phyloP scores from a whole-genome alignment of 495 filamentous ascomycete species.

The Penicillium subrubescens region DNA sequence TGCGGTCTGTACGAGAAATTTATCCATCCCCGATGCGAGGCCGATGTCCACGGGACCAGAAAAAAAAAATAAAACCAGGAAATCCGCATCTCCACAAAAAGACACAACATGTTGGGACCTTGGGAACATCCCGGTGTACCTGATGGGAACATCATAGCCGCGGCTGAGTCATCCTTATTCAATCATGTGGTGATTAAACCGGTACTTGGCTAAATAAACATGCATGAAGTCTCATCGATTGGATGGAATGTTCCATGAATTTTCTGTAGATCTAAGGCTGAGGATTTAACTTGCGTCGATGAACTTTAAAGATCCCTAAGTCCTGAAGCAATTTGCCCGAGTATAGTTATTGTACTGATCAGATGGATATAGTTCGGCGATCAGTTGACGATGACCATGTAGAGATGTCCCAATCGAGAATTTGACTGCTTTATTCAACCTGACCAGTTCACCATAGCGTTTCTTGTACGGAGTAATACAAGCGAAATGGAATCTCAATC shows the following conservation, averaged over 20 bases:
- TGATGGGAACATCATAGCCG: constrained; percentile 13
- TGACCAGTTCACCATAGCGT: not conserved
- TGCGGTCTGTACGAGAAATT: not conserved
- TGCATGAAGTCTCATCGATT: not conserved
- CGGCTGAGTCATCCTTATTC: constrained; percentile 13
- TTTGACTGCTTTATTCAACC: not conserved
- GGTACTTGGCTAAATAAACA: not conserved
- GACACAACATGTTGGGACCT: not conserved
- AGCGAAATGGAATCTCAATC: not conserved
- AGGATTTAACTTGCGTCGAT: not conserved
- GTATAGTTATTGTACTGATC: not conserved
- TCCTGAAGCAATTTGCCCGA: not conserved
- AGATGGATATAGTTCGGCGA: not conserved
- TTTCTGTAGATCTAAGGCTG: not conserved
- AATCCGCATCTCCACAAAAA: constrained; percentile 3
- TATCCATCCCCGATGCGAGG: not conserved
- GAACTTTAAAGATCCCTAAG: not conserved
- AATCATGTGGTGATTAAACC: not conserved
- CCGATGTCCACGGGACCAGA: not conserved
- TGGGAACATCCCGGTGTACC: constrained; percentile 13
- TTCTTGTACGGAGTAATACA: not conserved
- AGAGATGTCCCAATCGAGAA: not conserved
- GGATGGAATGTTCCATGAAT: not conserved
- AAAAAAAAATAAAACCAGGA: not conserved
- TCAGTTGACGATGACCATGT: not conserved